Evolutionary conservation across 2,329 filamentous ascomycete genomes (phyloP), one percentile per base, ranked within the genome.

Genomic region (Neocucurbitaria cava): DNA sequence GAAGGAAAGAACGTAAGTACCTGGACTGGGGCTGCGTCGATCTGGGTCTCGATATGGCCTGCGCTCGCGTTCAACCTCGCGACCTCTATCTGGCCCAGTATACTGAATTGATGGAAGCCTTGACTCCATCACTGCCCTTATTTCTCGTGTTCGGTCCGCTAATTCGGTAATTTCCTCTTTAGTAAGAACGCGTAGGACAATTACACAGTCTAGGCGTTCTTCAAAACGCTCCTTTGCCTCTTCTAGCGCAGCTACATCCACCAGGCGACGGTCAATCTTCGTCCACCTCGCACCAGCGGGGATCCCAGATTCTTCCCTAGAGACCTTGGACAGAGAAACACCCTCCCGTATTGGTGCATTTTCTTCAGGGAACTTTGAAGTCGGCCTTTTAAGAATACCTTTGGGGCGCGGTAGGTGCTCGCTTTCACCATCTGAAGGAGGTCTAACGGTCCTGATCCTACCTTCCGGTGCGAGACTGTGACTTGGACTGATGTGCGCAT

Each of bases 141-240:
- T 85, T 68, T 91, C 85, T 60, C 88, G 86, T 7, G 93, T 96
- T 45, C 89, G 89, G 56, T 87, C 84, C 6, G 92, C 92, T 70
- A 96, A 92, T 28, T 86, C 87, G 75, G 96, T 89, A 51, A 97
- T 96, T 71, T 97, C 92, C 62, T 96, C 90, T 75, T 89, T 91
- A 44, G 86, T 90, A 70, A 97, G 75, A 5, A 96, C 93, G 50
- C 93, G 84, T 51, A 97, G 81, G 3, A 97, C 92, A 73, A 97
- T 96, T 55, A 97, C 92, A 75, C 92, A 95, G 69, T 96, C 92
- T 52, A 92, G 85, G 17, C 92, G 85, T 65, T 95, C 90, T 76
- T 97, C 93, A 63, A 89, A 97, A 28, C 93, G 84, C 78, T 96
- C 92, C 65, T 94, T 90, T n/a, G 90, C 90, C 56, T 90, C 84